phyloP scores from a whole-genome alignment of 331 rosid genomes.

The Quercus lobata region DNA sequence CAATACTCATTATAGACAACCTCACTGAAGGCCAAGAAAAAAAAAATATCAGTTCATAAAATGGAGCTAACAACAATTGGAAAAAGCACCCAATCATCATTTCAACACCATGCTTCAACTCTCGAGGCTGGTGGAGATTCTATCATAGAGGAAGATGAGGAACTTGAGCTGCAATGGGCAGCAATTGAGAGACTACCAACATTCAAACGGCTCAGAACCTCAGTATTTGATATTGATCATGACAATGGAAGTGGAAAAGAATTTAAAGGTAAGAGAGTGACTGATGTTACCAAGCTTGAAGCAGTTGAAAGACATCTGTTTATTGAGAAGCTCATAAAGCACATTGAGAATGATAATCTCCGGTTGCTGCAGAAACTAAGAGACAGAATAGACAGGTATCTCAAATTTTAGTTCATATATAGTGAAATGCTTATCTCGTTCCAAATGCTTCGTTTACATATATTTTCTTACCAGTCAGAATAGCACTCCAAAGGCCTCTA shows the following conservation, averaged over 20 bases:
- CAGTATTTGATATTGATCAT: conserved; percentile 42
- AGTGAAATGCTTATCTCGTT: too few species aligned
- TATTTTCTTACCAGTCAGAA: too few species aligned
- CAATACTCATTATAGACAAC: neutral
- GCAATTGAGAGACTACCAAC: conserved; percentile 48
- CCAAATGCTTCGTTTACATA: too few species aligned
- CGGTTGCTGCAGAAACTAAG: neutral
- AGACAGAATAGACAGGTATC: conserved; percentile 1
- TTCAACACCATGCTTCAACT: too few species aligned
- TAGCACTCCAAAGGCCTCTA: too few species aligned
- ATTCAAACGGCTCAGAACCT: conserved; percentile 41
- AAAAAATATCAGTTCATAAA: neutral
- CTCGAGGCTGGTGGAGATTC: conserved; percentile 19
- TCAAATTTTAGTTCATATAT: neutral
- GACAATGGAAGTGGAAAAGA: conserved; percentile 13
- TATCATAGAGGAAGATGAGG: conserved; percentile 44
- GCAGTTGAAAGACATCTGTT: neutral
- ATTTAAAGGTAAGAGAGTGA: neutral
- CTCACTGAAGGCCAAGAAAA: neutral
- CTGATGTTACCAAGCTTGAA: conserved; percentile 1
- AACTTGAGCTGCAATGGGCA: conserved; percentile 49
- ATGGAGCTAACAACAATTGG: conserved; percentile 29
- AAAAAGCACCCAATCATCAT: neutral
- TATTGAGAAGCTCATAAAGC: neutral
- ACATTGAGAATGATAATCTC: neutral